Conservation (phyloP, 306 rosid species). For the Corylus avellana region DNA sequence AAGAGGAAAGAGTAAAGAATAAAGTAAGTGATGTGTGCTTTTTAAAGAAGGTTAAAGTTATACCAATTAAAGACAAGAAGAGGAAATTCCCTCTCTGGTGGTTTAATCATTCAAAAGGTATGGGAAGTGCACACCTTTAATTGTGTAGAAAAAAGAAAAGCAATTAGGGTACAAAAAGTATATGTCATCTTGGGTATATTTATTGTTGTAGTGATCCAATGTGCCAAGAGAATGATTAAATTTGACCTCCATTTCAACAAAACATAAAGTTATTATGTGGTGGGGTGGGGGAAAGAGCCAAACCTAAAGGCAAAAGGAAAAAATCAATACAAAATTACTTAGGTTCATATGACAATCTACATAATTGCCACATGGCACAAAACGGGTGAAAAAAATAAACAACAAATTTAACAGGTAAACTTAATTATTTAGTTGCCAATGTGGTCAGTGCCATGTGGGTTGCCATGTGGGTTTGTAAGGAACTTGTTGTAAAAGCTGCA, state of each 20-base stretch:
- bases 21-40: too few species aligned
- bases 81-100: neutral
- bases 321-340: too few species aligned
- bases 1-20: too few species aligned
- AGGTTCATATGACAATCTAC: too few species aligned
- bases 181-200: neutral
- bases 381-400: too few species aligned
- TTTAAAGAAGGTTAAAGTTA: too few species aligned
- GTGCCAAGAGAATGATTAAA: neutral
- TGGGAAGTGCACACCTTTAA: neutral
- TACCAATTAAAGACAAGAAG: neutral
- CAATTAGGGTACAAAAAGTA: neutral
- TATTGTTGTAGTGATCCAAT: neutral
- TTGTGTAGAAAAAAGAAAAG: neutral
- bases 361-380: too few species aligned
- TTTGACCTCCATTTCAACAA: conserved; percentile 1
- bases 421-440: too few species aligned
- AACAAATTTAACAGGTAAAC: too few species aligned
- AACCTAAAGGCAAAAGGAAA: neutral
- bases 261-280: neutral
- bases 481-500: too few species aligned
- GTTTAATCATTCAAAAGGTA: neutral
- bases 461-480: too few species aligned
- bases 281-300: neutral
- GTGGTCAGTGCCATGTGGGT: too few species aligned